Evolutionary conservation across 371 early-diverging fungal genomes (phyloP), one percentile per base, ranked within the genome.

Genomic region (Apophysomyces elegans): DNA sequence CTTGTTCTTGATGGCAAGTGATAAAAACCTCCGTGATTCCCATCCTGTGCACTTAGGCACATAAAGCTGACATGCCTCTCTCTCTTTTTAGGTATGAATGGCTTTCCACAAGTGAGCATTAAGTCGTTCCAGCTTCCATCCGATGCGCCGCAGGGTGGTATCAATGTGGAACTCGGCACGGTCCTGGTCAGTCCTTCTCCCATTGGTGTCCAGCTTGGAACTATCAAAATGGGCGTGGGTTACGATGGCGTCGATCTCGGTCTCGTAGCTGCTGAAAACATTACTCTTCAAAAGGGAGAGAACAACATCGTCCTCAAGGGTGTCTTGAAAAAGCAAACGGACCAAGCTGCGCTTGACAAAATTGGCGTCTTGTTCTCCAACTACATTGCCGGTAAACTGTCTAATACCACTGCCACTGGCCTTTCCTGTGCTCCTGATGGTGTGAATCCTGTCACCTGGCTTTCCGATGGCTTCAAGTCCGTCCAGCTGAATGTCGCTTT

Each of bases 91-190:
- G 80, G 80, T 43, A 81, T 81, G 78, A 68, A 70, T 37, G 87
- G 85, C 35, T 84, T 86, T 71, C 78, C 79, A 7, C 59, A 76
- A 26, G 83, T 84, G 62, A 73, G 69, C 65, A 81, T 86, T 64
- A 76, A 76, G 36, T 76, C 75, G 37, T 85, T 86, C 63, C 72
- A 83, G 38, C 64, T 84, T 37, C 87, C 87, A 7, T 74, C 75
- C 2, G 84, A 86, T 72, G 81, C 73, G 45, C 76, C 84, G 7
- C 65, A 72, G 37, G 87, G 87, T 32, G 87, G 87, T 70, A 84
- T 86, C 58, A 65, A 76, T 35, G 64, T 86, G 56, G 69, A 65
- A n/a, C 79, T 86, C 13, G 81, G 79, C 41, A 84, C 83, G 14
- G 68, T 72, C 44, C 59, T 86, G 66, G 71, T 69, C 67, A 84